Base-by-base conservation (phyloP, 805 yeast species). In the Wickerhamomyces ciferrii region DNA sequence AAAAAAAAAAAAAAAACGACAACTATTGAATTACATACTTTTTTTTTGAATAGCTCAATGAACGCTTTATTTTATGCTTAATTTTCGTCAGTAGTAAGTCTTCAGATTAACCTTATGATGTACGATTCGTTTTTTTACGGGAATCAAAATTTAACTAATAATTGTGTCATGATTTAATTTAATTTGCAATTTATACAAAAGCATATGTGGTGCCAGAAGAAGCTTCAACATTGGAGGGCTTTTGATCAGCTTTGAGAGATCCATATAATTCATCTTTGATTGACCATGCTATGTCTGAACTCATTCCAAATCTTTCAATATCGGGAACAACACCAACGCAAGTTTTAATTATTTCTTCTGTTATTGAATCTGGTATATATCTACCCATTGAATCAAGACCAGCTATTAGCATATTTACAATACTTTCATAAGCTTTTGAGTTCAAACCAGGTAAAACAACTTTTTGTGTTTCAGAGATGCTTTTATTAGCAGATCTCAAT, bases 281-380 rank as follows among this genome's bases (percentile, higher is more conserved):
- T 34, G 45, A 39, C 62, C 62, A 60, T 2, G 64, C 62, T 35
- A 54, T 43, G 47, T 57, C 64, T 6, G 54, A 25, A 44, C 56
- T 55, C 3, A 47, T 42, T 14, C 52, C 53, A 41, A 59, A 58
- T 2, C 36, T 43, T 14, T 52, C 57, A 4, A 51, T 42, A 13
- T 45, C 46, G 9, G 43, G 36, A 11, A 49, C 35, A 15, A 51
- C 49, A 7, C 54, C 57, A 43, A 56, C 50, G 40, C 60, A 60
- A 2, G 50, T 21, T 7, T 40, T 42, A 5, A 59, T 46, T 2
- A 60, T 59, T 17, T 51, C 55, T 24, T 54, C 56, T 2, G 55
- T 46, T 4, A 48, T 36, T 1, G 39, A 19, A 41, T 60, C 64
- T 4, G 64, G 56, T 3, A 60, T 44, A 8, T 40, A 39, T 40